Evolutionary conservation across 2,329 filamentous ascomycete genomes (phyloP).

Genomic region (Nothophoma quercina): DNA sequence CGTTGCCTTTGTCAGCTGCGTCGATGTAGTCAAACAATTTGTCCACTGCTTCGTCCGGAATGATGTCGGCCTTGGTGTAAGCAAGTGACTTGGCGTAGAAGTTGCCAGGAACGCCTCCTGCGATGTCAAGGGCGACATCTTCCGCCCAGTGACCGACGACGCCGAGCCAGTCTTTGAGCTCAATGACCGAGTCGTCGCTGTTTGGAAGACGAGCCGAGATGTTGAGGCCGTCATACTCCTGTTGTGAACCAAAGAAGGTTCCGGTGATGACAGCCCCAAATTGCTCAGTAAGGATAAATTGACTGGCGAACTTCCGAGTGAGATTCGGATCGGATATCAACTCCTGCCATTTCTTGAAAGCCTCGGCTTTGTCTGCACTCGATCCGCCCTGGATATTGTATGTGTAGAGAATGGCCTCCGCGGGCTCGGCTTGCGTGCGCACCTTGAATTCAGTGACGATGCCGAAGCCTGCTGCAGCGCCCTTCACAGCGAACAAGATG

Average conservation of each 20-base stretch:
- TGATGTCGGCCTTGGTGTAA: slow-evolving; percentile 42
- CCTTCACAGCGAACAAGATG: slow-evolving; percentile 53
- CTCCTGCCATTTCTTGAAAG: slow-evolving; percentile 48
- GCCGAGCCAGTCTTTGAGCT: slow-evolving; percentile 45
- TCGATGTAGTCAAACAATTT: slow-evolving; percentile 45
- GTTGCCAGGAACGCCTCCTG: slow-evolving; percentile 38
- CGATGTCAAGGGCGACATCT: slow-evolving; percentile 40
- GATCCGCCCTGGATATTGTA: slow-evolving; percentile 42
- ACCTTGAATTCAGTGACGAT: slow-evolving; percentile 52
- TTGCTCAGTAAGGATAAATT: slow-evolving; percentile 41
- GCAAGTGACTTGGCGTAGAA: slow-evolving; percentile 48
- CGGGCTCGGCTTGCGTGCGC: slow-evolving; percentile 45
- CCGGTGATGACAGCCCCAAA: slow-evolving; percentile 43
- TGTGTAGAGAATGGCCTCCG: slow-evolving; percentile 42
- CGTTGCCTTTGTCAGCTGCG: slow-evolving; percentile 40
- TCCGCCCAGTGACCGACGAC: slow-evolving; percentile 44
- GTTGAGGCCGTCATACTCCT: slow-evolving; percentile 46
- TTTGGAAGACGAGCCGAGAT: slow-evolving; percentile 38
- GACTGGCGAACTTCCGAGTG: slow-evolving; percentile 43
- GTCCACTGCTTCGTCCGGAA: slow-evolving; percentile 40
- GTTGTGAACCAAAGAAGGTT: slow-evolving; percentile 44
- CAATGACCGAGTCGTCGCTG: slow-evolving; percentile 28
- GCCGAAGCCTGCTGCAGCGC: slow-evolving; percentile 54
- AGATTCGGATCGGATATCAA: slow-evolving; percentile 43
- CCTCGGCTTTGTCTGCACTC: slow-evolving; percentile 31